Percentiles rank a stretch among this genome's conserved stretches.
These are phyloP conservation scores for Diaporthe ampelina DNA, from an alignment of 2,329 filamentous ascomycete species.

Conservation along the genomic window DNA sequence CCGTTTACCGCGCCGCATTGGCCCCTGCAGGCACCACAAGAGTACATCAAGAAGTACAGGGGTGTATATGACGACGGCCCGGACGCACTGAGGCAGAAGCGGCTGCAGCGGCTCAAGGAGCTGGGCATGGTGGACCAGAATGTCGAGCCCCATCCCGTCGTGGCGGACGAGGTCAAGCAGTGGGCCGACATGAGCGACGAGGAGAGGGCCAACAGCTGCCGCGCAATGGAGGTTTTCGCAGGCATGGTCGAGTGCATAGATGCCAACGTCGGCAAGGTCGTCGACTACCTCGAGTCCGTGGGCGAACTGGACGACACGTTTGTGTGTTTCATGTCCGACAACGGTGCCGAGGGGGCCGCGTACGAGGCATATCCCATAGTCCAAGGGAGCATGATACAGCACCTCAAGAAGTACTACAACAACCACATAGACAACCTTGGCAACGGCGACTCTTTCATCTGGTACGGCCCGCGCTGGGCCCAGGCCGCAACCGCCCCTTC, in stretches of 20 bases:
- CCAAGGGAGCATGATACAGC: conserved; percentile 43
- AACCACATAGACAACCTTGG: conserved; percentile 69
- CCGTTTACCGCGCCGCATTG: conserved; percentile 75
- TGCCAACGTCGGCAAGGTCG: conserved; percentile 69
- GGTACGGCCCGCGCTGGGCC: conserved; percentile 71
- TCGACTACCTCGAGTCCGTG: conserved; percentile 67
- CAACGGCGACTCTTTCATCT: conserved; percentile 66
- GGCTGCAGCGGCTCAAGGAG: conserved; percentile 68
- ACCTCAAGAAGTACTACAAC: conserved; percentile 66
- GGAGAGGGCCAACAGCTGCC: conserved; percentile 61
- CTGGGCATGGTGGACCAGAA: conserved; percentile 67
- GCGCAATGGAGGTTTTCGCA: conserved; percentile 73
- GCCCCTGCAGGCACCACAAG: conserved; percentile 71
- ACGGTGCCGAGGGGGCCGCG: conserved; percentile 54
- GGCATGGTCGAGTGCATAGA: conserved; percentile 76
- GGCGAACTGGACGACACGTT: conserved; percentile 75
- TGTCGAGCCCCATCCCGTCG: conserved; percentile 64
- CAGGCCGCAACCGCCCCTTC: conserved; percentile 49
- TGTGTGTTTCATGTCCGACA: conserved; percentile 74
- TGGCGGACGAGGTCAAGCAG: conserved; percentile 61
- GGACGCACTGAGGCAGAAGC: conserved; percentile 65
- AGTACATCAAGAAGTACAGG: conserved; percentile 69
- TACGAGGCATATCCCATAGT: conserved; percentile 45
- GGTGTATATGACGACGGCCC: conserved; percentile 74
- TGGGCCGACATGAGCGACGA: conserved; percentile 63